These are phyloP conservation scores for Chlorella sp. DNA, from an alignment of 139 green algal genomes.

Conservation along the genomic window DNA sequence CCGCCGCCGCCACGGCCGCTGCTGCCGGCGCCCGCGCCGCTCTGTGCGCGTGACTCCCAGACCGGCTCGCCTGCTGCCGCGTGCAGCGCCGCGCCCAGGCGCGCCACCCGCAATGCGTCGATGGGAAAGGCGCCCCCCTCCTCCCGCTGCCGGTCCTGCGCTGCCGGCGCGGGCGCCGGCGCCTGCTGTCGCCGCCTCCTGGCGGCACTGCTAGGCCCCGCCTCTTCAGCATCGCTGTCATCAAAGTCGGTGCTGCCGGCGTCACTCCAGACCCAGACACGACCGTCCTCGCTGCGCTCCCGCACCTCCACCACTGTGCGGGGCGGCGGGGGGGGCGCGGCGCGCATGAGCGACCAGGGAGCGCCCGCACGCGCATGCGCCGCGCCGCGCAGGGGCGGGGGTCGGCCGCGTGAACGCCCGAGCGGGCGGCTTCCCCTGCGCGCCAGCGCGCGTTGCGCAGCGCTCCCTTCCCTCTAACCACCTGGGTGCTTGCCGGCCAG, in stretches of 20 bases:
- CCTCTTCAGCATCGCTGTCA: neutral
- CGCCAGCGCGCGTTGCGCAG: neutral
- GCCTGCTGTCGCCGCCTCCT: neutral
- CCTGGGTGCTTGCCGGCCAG: slow-evolving; percentile 35
- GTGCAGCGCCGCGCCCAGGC: slow-evolving; percentile 6
- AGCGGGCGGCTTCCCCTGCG: neutral
- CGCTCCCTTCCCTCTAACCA: neutral
- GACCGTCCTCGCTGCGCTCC: slow-evolving; percentile 15
- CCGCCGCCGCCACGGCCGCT: neutral
- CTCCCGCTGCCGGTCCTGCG: slow-evolving; percentile 13
- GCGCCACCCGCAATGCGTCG: neutral
- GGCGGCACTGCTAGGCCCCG: neutral
- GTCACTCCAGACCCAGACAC: slow-evolving; percentile 21
- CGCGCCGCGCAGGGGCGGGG: neutral
- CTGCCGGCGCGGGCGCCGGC: neutral
- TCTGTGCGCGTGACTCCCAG: neutral
- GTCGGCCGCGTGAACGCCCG: neutral
- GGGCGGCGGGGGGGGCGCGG: neutral
- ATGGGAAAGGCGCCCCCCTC: slow-evolving; percentile 3
- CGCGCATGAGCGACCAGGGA: neutral
- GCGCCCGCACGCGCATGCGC: neutral
- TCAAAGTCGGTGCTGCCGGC: slow-evolving; percentile 9
- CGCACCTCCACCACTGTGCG: slow-evolving; percentile 22
- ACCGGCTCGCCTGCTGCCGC: neutral
- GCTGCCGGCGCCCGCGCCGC: neutral